These are phyloP conservation scores for Verruconis gallopava DNA, from an alignment of 2,329 filamentous ascomycete species.

Conservation along the genomic window DNA sequence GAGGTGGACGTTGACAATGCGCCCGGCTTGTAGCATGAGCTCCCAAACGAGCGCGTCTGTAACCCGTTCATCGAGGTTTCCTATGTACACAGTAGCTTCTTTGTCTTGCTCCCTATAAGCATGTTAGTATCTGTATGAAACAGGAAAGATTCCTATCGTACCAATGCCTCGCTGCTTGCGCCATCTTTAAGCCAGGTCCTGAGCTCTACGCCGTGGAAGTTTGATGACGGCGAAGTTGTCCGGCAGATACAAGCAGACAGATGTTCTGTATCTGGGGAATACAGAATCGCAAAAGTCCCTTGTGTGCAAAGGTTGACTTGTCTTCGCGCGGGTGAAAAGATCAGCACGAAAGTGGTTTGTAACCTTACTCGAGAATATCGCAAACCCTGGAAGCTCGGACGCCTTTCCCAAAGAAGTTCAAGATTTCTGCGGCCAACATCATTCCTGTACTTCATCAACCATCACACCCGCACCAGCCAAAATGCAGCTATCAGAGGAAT, in stretches of 20 bases:
- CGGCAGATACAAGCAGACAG: background rate
- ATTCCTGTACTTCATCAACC: slow-evolving; percentile 5
- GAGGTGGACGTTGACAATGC: slow-evolving; percentile 95
- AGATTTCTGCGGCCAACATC: background rate
- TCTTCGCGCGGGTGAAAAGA: background rate
- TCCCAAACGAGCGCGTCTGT: slow-evolving; percentile 88
- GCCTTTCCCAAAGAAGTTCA: background rate
- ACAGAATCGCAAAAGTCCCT: background rate
- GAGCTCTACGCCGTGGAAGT: background rate
- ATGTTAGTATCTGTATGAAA: slow-evolving; percentile 3
- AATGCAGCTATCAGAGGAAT: slow-evolving; percentile 70
- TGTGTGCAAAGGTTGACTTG: background rate
- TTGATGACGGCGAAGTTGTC: background rate
- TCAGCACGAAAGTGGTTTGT: no score
- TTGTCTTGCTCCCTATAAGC: slow-evolving; percentile 83
- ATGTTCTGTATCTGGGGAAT: background rate
- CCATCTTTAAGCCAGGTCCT: slow-evolving; percentile 35
- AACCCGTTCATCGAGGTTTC: slow-evolving; percentile 95
- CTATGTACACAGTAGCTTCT: slow-evolving; percentile 94
- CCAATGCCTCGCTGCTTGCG: slow-evolving; percentile 62
- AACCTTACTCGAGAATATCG: no score
- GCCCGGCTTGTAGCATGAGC: slow-evolving; percentile 94
- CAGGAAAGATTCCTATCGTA: slow-evolving; percentile 32
- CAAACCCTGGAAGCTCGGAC: background rate
- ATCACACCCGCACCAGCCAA: background rate